A percentile compares a stretch with the other conserved stretches of the same genome.
Evolutionary conservation across 2,329 filamentous ascomycete genomes (phyloP).

Genomic region (Paecilomyces sp.): DNA sequence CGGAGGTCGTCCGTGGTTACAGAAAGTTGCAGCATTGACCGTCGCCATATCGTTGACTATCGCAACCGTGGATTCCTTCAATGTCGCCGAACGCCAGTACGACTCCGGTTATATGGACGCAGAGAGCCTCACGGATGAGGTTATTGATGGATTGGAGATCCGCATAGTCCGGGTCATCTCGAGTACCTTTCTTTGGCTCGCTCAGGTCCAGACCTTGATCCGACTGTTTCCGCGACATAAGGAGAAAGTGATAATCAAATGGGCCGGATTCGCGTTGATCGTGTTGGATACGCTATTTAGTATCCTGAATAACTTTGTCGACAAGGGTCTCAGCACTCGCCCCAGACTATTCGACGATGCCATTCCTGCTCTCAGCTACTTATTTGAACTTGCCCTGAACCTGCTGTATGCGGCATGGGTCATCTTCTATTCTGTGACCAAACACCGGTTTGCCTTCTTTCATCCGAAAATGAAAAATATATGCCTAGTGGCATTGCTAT

Average conservation of each 20-base stretch:
- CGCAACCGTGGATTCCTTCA: slow-evolving; percentile 85
- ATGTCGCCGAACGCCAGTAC: slow-evolving; percentile 77
- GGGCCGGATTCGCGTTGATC: slow-evolving; percentile 92
- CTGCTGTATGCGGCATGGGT: slow-evolving; percentile 90
- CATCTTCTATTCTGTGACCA: slow-evolving; percentile 86
- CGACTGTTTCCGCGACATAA: slow-evolving; percentile 91
- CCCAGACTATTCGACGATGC: slow-evolving; percentile 79
- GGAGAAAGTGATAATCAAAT: slow-evolving; percentile 98
- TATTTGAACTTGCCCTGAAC: slow-evolving; percentile 81
- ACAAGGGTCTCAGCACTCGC: slow-evolving; percentile 40
- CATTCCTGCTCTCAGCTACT: slow-evolving; percentile 81
- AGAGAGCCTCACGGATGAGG: slow-evolving; percentile 63
- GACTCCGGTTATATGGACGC: slow-evolving; percentile 72
- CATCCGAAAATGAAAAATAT: slow-evolving; percentile 89
- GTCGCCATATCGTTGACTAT: slow-evolving; percentile 82
- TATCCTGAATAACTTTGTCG: slow-evolving; percentile 78
- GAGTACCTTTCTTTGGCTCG: slow-evolving; percentile 93
- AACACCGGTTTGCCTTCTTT: slow-evolving; percentile 84
- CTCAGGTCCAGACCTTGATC: slow-evolving; percentile 93
- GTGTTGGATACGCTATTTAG: slow-evolving; percentile 85
- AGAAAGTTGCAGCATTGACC: slow-evolving; percentile 61
- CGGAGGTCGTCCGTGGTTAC: slow-evolving; percentile 86
- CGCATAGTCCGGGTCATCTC: slow-evolving; percentile 89
- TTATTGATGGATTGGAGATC: slow-evolving; percentile 78
- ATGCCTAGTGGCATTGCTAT: slow-evolving; percentile 69